Percentiles rank a stretch among this genome's conserved stretches.
Evolutionary conservation across 2,329 filamentous ascomycete species (phyloP).

Genomic region (Plenodomus tracheiphilus): DNA sequence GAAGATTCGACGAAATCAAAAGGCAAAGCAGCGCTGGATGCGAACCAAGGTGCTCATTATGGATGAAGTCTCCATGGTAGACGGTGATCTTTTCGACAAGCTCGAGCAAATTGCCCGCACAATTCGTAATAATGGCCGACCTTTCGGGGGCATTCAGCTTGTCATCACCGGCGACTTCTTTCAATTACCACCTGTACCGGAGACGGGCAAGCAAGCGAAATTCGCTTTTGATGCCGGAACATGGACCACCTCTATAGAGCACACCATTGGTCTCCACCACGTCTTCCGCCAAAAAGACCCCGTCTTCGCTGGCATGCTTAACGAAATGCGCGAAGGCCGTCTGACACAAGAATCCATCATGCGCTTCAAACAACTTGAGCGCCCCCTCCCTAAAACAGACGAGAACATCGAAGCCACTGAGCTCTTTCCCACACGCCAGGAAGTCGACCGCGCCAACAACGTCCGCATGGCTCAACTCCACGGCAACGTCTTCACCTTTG

Average conservation of each 20-base stretch:
- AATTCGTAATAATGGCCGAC: constrained; percentile 85
- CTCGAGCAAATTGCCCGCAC: constrained; percentile 82
- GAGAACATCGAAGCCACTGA: constrained; percentile 85
- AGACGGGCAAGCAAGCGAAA: constrained; percentile 71
- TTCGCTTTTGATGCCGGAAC: constrained; percentile 93
- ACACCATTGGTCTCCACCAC: constrained; percentile 92
- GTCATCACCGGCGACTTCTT: constrained; percentile 98
- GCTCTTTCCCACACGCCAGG: constrained; percentile 84
- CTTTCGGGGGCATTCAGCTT: constrained; percentile 95
- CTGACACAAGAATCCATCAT: constrained; percentile 76
- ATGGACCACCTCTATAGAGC: constrained; percentile 90
- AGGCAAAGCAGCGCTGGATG: constrained; percentile 87
- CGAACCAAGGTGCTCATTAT: constrained; percentile 85
- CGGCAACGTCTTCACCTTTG: constrained; percentile 69
- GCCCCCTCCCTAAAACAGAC: constrained; percentile 65
- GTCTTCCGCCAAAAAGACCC: constrained; percentile 94
- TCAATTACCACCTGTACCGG: constrained; percentile 91
- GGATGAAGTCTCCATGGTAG: constrained; percentile 98
- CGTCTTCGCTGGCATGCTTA: constrained; percentile 91
- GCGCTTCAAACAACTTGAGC: constrained; percentile 72
- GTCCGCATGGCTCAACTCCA: constrained; percentile 71
- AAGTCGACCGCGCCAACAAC: constrained; percentile 87
- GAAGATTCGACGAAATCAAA: constrained; percentile 86
- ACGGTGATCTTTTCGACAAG: constrained; percentile 96
- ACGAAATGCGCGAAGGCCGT: constrained; percentile 91